Evolutionary conservation across 768 basidiomycete genomes (phyloP).

Genomic region (Mycena leptocephala): DNA sequence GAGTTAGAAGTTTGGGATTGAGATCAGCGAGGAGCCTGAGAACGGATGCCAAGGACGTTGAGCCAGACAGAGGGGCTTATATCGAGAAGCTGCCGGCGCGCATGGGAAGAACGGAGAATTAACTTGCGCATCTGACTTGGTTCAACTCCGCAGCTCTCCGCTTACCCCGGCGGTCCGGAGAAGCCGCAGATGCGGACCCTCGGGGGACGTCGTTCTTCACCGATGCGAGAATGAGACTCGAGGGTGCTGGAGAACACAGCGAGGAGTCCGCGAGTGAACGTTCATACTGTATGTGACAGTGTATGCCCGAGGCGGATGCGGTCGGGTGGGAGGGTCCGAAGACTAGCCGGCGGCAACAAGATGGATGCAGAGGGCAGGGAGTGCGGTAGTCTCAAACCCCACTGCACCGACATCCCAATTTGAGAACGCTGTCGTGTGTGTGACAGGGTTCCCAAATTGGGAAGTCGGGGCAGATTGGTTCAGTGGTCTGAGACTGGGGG

Average conservation of each 20-base stretch:
- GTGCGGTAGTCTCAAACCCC: no score
- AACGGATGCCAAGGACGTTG: conserved; percentile 3
- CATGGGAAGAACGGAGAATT: conserved; percentile 10
- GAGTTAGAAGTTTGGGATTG: conserved; percentile 1
- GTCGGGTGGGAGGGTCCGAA: background rate
- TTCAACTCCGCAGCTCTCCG: background rate
- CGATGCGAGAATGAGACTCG: conserved; percentile 4
- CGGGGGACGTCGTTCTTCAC: background rate
- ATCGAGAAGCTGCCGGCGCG: conserved; percentile 10
- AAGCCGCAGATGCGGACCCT: conserved; percentile 6
- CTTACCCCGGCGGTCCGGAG: conserved; percentile 14
- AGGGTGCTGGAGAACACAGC: background rate
- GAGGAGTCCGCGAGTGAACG: background rate
- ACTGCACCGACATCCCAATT: no score
- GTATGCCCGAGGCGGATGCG: background rate
- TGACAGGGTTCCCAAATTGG: no score
- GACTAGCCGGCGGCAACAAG: background rate
- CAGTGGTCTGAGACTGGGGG: no score
- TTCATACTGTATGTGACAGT: background rate
- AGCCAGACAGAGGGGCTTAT: conserved; percentile 14
- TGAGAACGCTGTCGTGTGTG: no score
- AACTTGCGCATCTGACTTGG: conserved; percentile 9
- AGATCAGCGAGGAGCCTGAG: conserved; percentile 10
- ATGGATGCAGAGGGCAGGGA: no score
- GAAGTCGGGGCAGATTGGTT: no score